These are phyloP conservation scores for Didymellaceae sp. DNA, from an alignment of 2,329 filamentous ascomycete genomes.

Conservation along the genomic window DNA sequence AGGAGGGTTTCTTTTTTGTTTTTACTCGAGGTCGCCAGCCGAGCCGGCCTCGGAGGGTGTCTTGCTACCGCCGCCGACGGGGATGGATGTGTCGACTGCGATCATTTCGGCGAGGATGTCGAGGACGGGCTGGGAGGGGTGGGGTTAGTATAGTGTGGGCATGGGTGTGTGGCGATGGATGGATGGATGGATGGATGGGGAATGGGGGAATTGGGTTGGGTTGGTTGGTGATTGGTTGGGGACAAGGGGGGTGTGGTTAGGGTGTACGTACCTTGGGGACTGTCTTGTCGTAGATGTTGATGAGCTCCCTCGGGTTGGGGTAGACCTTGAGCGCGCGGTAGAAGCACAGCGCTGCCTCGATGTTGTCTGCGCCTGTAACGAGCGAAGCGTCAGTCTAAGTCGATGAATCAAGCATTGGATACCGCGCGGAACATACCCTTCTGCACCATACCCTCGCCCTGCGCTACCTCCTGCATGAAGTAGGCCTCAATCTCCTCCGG, in stretches of 20 bases:
- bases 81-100: slow-evolving; percentile 76
- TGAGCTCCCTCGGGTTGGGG: slow-evolving; percentile 88
- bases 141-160: too few species aligned
- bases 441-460: slow-evolving; percentile 81
- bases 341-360: slow-evolving; percentile 92
- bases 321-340: slow-evolving; percentile 99
- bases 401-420: background rate
- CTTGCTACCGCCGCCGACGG: slow-evolving; percentile 47
- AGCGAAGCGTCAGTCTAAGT: slow-evolving; percentile 11
- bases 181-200: too few species aligned
- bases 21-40: slow-evolving; percentile 44
- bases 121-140: slow-evolving; percentile 78
- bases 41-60: slow-evolving; percentile 46
- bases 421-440: slow-evolving; percentile 66
- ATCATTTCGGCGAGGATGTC: slow-evolving; percentile 99
- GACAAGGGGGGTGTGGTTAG: too few species aligned
- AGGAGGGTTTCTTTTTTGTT: too few species aligned
- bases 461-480: slow-evolving; percentile 94
- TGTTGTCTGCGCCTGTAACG: slow-evolving; percentile 64
- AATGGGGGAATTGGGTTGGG: too few species aligned
- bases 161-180: too few species aligned
- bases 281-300: slow-evolving; percentile 97
- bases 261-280: slow-evolving; percentile 87
- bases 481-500: slow-evolving; percentile 93
- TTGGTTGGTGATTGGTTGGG: too few species aligned